Evolutionary conservation across 2,329 filamentous ascomycete genomes (phyloP).

Genomic region (Peltaster fructicola): DNA sequence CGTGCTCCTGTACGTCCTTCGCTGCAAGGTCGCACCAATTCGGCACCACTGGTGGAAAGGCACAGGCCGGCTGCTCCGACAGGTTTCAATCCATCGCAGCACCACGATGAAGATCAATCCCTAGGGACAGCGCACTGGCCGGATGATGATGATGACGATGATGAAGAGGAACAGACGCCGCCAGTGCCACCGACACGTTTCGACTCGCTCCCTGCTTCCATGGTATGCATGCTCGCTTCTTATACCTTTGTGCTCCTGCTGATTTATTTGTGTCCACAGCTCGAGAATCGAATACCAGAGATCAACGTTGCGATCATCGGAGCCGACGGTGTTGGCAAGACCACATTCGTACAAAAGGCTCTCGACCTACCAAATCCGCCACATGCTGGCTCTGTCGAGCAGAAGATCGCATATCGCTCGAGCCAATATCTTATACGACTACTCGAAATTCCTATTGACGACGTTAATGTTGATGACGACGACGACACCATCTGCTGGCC

Average conservation of each 20-base stretch:
- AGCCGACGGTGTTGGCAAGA: slow-evolving; percentile 37
- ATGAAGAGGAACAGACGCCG: no score
- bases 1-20: slow-evolving; percentile 9
- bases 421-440: slow-evolving; percentile 38
- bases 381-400: slow-evolving; percentile 24
- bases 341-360: slow-evolving; percentile 39
- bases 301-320: slow-evolving; percentile 43
- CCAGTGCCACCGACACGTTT: no score
- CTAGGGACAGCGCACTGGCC: no score
- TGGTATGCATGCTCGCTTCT: no score
- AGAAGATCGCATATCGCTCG: slow-evolving; percentile 40
- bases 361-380: slow-evolving; percentile 33
- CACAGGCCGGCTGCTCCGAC: slow-evolving; percentile 4
- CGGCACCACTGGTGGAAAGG: slow-evolving; percentile 10
- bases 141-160: no score
- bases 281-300: slow-evolving; percentile 27
- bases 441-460: slow-evolving; percentile 36
- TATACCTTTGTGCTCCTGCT: no score
- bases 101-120: no score
- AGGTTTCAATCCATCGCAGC: no score
- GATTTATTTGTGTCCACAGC: slow-evolving; percentile 1
- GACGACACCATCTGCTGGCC: slow-evolving; percentile 40
- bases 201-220: no score
- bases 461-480: slow-evolving; percentile 33
- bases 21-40: slow-evolving; percentile 11